A percentile compares a stretch with the other conserved stretches of the same genome.
Conservation (phyloP, 129 eudicot genomes). For the Flaveria bidentis region DNA sequence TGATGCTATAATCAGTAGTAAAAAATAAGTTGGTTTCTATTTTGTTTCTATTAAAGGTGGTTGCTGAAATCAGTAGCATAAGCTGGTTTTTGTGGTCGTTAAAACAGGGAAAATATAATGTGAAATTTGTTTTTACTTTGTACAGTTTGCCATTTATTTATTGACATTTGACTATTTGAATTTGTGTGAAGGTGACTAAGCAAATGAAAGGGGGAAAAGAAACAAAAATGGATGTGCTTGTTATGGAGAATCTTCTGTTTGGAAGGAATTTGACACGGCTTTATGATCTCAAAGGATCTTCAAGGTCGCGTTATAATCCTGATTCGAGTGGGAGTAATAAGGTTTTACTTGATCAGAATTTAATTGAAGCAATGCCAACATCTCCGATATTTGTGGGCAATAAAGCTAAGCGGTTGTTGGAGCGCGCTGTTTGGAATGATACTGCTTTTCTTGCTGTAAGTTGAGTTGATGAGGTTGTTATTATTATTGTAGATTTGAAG, state of each 20-base stretch:
- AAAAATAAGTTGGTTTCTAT: too few relatives aligned
- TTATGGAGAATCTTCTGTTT: conserved; percentile 96
- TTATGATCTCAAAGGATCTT: conserved; percentile 96
- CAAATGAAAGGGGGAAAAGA: conserved; percentile 92
- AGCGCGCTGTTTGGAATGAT: conserved; percentile 99
- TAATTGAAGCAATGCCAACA: conserved; percentile 99
- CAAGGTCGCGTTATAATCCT: conserved; percentile 92
- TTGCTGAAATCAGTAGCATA: too few relatives aligned
- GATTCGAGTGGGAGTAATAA: conserved; percentile 88
- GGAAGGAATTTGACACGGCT: conserved; percentile 85
- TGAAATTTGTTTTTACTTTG: not conserved
- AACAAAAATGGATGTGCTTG: conserved; percentile 85
- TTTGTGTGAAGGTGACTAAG: conserved; percentile 60
- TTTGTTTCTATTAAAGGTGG: too few relatives aligned
- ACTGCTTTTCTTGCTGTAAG: conserved; percentile 99
- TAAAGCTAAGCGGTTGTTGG: conserved; percentile 84
- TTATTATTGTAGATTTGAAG: not conserved
- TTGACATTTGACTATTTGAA: not conserved
- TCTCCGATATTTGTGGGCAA: conserved; percentile 97
- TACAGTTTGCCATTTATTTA: not conserved
- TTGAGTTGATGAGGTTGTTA: not conserved
- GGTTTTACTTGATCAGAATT: conserved; percentile 93
- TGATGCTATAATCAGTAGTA: too few relatives aligned
- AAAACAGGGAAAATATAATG: conserved; percentile 1
- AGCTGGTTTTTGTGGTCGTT: not conserved